These are phyloP conservation scores for Hawksworthiomyces lignivorus DNA, from an alignment of 2,329 filamentous ascomycete species.

Conservation along the genomic window DNA sequence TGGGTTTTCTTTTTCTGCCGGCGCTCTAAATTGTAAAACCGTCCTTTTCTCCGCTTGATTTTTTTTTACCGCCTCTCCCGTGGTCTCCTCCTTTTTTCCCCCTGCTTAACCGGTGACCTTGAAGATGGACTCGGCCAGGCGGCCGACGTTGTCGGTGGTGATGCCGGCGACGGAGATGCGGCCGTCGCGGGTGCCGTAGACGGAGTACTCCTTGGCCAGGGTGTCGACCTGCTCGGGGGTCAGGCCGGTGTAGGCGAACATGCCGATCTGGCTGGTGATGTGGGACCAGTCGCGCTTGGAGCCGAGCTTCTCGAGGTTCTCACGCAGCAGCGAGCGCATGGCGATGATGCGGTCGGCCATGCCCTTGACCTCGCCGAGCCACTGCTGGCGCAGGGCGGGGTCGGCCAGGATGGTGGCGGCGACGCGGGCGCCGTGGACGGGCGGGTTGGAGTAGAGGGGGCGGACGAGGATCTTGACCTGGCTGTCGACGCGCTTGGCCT, in stretches of 20 bases:
- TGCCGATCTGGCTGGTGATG: slow-evolving; percentile 98
- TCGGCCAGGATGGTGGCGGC: slow-evolving; percentile 88
- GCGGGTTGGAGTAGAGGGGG: slow-evolving; percentile 96
- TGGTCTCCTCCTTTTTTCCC: too few species aligned
- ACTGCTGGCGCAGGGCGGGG: slow-evolving; percentile 78
- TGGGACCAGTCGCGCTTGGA: slow-evolving; percentile 98
- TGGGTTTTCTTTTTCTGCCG: not conserved
- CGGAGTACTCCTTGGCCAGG: slow-evolving; percentile 90
- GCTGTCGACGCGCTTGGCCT: slow-evolving; percentile 90
- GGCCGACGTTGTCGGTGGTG: slow-evolving; percentile 69
- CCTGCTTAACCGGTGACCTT: slow-evolving; percentile 63
- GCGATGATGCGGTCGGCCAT: slow-evolving; percentile 99
- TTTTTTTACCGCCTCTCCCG: too few species aligned
- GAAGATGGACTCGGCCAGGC: slow-evolving; percentile 76
- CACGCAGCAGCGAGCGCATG: slow-evolving; percentile 91
- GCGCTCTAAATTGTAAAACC: too few species aligned
- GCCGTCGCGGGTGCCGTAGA: slow-evolving; percentile 93
- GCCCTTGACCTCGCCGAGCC: slow-evolving; percentile 92
- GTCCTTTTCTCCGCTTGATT: too few species aligned
- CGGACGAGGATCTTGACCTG: slow-evolving; percentile 98
- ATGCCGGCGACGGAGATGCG: slow-evolving; percentile 82
- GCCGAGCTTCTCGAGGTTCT: slow-evolving; percentile 89
- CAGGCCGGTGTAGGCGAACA: slow-evolving; percentile 98
- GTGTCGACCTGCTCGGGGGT: slow-evolving; percentile 84
- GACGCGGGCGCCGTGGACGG: slow-evolving; percentile 91